Evolutionary conservation across 176 grass and related monocot genomes (phyloP), one percentile per base, ranked within the genome.

Genomic region (Aegilops tauschii): DNA sequence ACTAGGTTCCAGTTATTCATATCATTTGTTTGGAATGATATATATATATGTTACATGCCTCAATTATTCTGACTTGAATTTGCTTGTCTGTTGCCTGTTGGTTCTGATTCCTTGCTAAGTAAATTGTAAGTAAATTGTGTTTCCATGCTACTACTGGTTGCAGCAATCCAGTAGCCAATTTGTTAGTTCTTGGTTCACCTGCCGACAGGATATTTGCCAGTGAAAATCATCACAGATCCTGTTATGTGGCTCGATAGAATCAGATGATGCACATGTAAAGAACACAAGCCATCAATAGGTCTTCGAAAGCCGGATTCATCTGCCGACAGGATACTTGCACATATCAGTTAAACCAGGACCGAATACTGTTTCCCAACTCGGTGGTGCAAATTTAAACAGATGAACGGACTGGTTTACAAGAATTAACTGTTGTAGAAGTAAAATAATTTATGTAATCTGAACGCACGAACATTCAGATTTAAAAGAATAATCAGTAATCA

Each of bases 401-500:
- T 54, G 50, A 54, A 54, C 5, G 34, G 9, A 16, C 2, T 78
- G 36, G 17, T 40, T 49, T 64, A 25, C 37, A 76, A 82, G 45
- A 89, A 80, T 29, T 65, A 63, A 75, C 58, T 80, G 17, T 5
- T 25, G 5, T 32, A 16, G 1, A 39, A 65, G 54, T 62, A 62
- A 1, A 65, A 20, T 20, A 35, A 8, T 40, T 62, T 8, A 87
- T 31, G 25, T 32, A 40, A 84, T 79, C 40, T 54, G n/a, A 52
- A 50, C 1, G 40, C 21, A 52, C 50, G 69, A 72, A 35, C 50
- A 37, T 71, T 71, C 64, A 79, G 49, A 68, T 77, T 42, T 42
- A 44, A 69, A 83, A 87, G 47, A 84, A 87, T 74, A 45, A 62
- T 70, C 62, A 76, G 35, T 90, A 68, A 65, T 77, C 21, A 16